Conservation (phyloP, 140 eudicot genomes). For the Erigeron philadelphicus region DNA sequence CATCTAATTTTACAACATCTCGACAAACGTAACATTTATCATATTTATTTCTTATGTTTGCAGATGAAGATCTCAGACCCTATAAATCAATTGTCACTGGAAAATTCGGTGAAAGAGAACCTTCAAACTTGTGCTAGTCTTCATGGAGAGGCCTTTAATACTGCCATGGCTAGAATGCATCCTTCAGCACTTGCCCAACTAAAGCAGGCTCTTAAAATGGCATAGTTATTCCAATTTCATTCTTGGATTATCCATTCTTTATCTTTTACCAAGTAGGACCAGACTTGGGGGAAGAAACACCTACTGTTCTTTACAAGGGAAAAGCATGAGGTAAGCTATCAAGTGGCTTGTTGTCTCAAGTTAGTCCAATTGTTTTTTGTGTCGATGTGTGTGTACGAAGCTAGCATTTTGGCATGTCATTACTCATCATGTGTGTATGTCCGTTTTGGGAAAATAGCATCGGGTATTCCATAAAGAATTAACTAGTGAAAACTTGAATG, state of each 20-base stretch:
- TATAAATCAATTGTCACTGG: conserved; percentile 66
- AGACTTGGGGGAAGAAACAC: conserved; percentile 24
- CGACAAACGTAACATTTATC: background rate
- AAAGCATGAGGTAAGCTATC: conserved; percentile 24
- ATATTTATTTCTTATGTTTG: conserved; percentile 16
- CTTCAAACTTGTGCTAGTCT: conserved; percentile 85
- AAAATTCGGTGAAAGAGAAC: conserved; percentile 78
- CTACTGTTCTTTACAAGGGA: conserved; percentile 13
- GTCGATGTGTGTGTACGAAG: background rate
- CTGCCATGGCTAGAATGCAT: conserved; percentile 77
- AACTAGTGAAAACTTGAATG: no score
- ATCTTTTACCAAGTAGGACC: conserved; percentile 22
- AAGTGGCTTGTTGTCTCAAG: conserved; percentile 3
- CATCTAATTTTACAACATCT: background rate
- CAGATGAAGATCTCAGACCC: conserved; percentile 85
- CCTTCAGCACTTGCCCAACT: conserved; percentile 80
- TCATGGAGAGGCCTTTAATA: conserved; percentile 83
- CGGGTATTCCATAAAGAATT: no score
- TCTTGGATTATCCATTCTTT: conserved; percentile 18
- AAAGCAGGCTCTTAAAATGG: conserved; percentile 82
- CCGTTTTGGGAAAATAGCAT: background rate
- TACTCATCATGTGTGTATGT: background rate
- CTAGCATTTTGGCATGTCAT: background rate
- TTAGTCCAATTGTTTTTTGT: conserved; percentile 8
- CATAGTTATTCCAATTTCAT: conserved; percentile 32